A percentile compares a stretch with the other conserved stretches of the same genome.
Conservation (phyloP, 805 yeast genomes). For the Saturnispora galanensis region DNA sequence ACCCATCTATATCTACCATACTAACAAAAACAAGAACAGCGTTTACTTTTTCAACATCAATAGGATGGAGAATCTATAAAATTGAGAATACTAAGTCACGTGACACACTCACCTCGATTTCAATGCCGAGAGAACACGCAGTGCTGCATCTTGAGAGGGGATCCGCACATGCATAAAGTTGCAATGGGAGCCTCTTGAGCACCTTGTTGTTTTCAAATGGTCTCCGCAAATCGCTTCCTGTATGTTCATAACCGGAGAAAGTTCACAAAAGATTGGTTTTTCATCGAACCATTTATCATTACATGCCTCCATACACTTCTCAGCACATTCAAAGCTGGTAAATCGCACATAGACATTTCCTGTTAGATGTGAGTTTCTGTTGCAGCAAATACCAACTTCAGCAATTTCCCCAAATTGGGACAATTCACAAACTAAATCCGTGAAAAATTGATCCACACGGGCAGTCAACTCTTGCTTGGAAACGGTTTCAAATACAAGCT, state of each 20-base stretch:
- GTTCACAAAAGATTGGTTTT: conserved; percentile 69
- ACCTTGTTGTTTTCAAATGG: conserved; percentile 43
- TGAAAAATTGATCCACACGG: conserved; percentile 52
- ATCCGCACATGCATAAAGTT: conserved; percentile 74
- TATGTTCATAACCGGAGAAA: conserved; percentile 64
- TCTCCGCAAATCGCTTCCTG: conserved; percentile 69
- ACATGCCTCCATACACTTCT: conserved; percentile 46
- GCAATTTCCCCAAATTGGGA: conserved; percentile 42
- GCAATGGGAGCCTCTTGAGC: conserved; percentile 77
- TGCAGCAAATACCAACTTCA: conserved; percentile 69
- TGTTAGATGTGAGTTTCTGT: conserved; percentile 67
- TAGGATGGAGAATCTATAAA: neutral
- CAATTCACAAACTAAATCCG: conserved; percentile 62
- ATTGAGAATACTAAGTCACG: neutral
- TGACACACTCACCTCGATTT: neutral
- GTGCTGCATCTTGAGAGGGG: conserved; percentile 27
- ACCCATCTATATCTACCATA: neutral
- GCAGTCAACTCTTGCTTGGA: conserved; percentile 30
- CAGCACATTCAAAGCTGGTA: conserved; percentile 45
- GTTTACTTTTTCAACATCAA: neutral
- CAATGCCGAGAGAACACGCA: neutral
- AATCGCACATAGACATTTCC: conserved; percentile 80
- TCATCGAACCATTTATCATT: conserved; percentile 77
- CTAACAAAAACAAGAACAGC: neutral
- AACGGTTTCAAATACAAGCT: neutral